These are phyloP conservation scores for Epichloe bromicola DNA, from an alignment of 2,329 filamentous ascomycete species.

Conservation along the genomic window DNA sequence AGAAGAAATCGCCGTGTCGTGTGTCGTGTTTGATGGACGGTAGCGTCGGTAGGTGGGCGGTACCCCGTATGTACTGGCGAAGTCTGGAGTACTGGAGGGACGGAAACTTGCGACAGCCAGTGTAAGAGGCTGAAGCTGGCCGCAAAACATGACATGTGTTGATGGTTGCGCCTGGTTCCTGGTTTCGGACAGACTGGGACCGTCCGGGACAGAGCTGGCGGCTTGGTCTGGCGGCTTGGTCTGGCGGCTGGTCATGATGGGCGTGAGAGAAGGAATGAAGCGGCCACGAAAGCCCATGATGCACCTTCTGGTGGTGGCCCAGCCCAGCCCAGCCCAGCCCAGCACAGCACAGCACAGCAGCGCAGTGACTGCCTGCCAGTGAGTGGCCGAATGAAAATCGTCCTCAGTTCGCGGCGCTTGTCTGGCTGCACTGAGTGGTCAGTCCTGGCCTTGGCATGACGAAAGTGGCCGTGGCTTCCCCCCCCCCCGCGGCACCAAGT, in stretches of 20 bases:
- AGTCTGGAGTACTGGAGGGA: neutral
- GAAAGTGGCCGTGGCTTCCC: no score
- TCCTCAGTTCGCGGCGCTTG: conserved; percentile 13
- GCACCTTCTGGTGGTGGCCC: no score
- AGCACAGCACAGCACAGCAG: no score
- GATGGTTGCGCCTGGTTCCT: conserved; percentile 1
- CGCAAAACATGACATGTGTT: conserved; percentile 4
- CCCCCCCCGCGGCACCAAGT: no score
- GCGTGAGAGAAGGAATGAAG: neutral
- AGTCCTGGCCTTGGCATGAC: no score
- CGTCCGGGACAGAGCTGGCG: neutral
- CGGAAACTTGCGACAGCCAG: conserved; percentile 8
- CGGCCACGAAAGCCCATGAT: no score
- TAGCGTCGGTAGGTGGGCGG: no score
- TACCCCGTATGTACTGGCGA: neutral
- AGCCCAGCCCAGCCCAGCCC: no score
- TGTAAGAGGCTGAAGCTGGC: conserved; percentile 7
- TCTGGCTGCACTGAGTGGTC: no score
- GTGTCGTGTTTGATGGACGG: no score
- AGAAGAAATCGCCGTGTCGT: neutral
- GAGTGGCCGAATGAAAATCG: no score
- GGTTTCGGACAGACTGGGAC: conserved; percentile 5
- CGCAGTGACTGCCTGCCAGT: no score
- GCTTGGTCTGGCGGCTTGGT: neutral
- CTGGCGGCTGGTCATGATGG: neutral